Evolutionary conservation across 164 flowering plant species (phyloP).

Genomic region (Tetracentron sinense): DNA sequence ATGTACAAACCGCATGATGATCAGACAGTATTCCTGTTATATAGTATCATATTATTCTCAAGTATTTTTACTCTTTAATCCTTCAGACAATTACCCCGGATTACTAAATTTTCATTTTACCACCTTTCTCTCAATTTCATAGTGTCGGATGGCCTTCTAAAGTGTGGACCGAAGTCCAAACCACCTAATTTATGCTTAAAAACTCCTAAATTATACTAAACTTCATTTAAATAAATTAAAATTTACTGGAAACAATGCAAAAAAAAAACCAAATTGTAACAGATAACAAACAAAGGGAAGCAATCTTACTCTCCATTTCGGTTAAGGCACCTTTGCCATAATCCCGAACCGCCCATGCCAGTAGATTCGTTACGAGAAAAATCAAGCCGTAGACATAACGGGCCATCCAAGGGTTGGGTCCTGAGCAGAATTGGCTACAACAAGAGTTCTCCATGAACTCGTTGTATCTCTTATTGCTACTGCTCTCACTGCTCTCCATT

Average conservation of each 20-base stretch:
- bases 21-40: no score
- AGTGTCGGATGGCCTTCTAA: no score
- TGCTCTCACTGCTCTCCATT: slow-evolving; percentile 30
- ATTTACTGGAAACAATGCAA: not conserved
- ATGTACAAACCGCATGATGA: no score
- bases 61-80: no score
- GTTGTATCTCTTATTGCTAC: slow-evolving; percentile 19
- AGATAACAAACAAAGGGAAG: not conserved
- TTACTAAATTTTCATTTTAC: no score
- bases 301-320: slow-evolving; percentile 59
- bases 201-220: no score
- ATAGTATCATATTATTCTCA: no score
- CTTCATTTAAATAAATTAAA: no score
- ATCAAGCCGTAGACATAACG: slow-evolving; percentile 70
- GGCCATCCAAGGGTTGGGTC: slow-evolving; percentile 87
- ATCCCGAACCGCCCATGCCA: slow-evolving; percentile 84
- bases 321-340: slow-evolving; percentile 46
- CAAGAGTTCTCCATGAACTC: slow-evolving; percentile 44
- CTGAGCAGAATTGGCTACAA: slow-evolving; percentile 51
- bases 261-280: not conserved
- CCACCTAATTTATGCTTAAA: no score
- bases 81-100: no score
- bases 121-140: no score
- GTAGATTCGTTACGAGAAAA: slow-evolving; percentile 52
- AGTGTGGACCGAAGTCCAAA: no score